Evolutionary conservation across 495 filamentous ascomycete genomes (phyloP), one percentile per base, ranked within the genome.

Genomic region (Usnea hakonensis): DNA sequence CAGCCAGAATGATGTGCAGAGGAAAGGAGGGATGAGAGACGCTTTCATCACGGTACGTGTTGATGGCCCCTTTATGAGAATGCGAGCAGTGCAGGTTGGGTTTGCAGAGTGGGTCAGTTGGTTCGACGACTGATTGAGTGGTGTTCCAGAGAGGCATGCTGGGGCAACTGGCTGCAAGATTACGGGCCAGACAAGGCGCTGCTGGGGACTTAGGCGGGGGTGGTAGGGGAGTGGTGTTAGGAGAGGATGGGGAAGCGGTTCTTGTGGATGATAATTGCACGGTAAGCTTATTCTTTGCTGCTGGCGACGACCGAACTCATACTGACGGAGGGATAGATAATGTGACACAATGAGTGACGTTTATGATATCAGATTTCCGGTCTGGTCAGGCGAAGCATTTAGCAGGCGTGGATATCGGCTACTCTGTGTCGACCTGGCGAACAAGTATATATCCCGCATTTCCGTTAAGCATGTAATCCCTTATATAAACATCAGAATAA

Each of bases 1-100:
- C 65, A 79, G 74, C 59, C 78, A 85, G 68, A 90, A 90, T 68
- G 85, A 88, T 67, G 75, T 80, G 37, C 77, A 85, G 55, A 78
- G 85, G 56, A 79, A 77, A 65, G 84, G 80, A 5, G 85, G 86
- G 13, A 76, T 85, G 69, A 76, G 75, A 59, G 85, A 87, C 64
- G 83, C 84, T 19, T 81, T 77, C 50, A 76, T 89, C 50, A 86
- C 87, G 67, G 85, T 88, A 77, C 60, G 82, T 78, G 60, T 53
- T 38, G 46, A 65, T 64, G 61, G 68, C 44, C 55, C 65, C 55
- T 66, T 58, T 30, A 44, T 62, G 23, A 43, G 67, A 52, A 36
- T 67, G 57, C 58, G 60, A 3, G 48, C 37, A 17, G 37, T 58
- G 30, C 59, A 38, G 50, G 63, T 69, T 41, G 65, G 16, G 21